Evolutionary conservation across 805 yeast genomes (phyloP).

Genomic region (Nakazawaea laoshanensis): DNA sequence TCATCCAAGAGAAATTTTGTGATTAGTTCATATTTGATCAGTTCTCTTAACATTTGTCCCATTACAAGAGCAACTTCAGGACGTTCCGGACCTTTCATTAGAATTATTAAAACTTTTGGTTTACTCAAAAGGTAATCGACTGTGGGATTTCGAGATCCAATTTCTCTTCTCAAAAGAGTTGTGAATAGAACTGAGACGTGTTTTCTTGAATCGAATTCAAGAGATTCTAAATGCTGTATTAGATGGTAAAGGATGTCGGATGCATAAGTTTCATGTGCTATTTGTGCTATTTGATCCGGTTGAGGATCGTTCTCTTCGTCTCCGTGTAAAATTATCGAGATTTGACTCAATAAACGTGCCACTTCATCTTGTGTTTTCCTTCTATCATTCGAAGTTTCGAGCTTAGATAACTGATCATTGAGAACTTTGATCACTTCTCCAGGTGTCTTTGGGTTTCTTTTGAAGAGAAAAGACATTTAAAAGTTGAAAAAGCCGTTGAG

Average conservation of each 20-base stretch:
- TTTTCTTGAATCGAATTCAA: conserved; percentile 88
- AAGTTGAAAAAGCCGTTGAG: no score
- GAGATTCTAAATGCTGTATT: conserved; percentile 46
- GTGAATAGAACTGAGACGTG: conserved; percentile 69
- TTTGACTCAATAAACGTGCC: conserved; percentile 52
- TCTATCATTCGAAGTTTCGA: conserved; percentile 36
- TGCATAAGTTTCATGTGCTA: conserved; percentile 74
- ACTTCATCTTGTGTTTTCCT: conserved; percentile 62
- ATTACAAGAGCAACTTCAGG: conserved; percentile 65
- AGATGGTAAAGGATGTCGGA: conserved; percentile 62
- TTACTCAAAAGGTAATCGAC: conserved; percentile 70
- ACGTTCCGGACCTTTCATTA: conserved; percentile 67
- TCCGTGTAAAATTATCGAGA: conserved; percentile 59
- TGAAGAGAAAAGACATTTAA: conserved; percentile 87
- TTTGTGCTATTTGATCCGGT: conserved; percentile 66
- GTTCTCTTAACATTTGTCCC: conserved; percentile 78
- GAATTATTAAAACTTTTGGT: conserved; percentile 53
- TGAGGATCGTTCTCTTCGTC: conserved; percentile 54
- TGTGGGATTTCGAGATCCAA: conserved; percentile 73
- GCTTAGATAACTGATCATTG: conserved; percentile 62
- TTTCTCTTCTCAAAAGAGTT: conserved; percentile 69
- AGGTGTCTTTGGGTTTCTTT: conserved; percentile 85
- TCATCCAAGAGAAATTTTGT: conserved; percentile 51
- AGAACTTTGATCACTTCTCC: conserved; percentile 71
- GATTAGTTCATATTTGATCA: conserved; percentile 69